Percentiles rank a stretch among this genome's conserved stretches.
These are phyloP conservation scores for Trichomonas gallinae DNA, from an alignment of 208 protist species.

Conservation along the genomic window DNA sequence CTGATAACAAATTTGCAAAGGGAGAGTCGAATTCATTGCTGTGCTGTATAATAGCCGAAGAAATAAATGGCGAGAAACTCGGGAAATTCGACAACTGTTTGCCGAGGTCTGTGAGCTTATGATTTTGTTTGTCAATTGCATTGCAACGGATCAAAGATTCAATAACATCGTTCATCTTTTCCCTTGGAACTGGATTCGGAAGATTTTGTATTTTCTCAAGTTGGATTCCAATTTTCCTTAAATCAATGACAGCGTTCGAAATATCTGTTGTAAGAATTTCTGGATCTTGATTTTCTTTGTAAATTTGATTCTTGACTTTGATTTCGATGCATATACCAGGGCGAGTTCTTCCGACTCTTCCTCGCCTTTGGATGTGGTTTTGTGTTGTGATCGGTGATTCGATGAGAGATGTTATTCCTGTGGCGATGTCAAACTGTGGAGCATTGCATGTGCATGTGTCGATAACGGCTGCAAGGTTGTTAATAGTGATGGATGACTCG, in stretches of 20 bases:
- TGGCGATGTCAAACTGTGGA: background rate
- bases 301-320: background rate
- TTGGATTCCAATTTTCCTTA: background rate
- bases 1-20: too few species aligned
- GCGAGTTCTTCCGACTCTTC: background rate
- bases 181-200: background rate
- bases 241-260: background rate
- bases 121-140: background rate
- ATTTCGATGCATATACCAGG: background rate
- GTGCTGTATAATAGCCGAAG: too few species aligned
- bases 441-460: background rate
- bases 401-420: background rate
- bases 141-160: background rate
- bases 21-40: too few species aligned
- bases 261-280: background rate
- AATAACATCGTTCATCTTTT: too few species aligned
- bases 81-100: background rate
- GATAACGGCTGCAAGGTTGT: background rate
- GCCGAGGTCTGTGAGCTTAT: background rate
- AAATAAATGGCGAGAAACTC: background rate
- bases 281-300: background rate
- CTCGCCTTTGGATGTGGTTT: background rate
- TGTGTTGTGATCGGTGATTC: background rate
- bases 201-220: background rate
- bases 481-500: background rate